Base-by-base conservation (phyloP, 164 flowering plant species). In the Malania oleifera region DNA sequence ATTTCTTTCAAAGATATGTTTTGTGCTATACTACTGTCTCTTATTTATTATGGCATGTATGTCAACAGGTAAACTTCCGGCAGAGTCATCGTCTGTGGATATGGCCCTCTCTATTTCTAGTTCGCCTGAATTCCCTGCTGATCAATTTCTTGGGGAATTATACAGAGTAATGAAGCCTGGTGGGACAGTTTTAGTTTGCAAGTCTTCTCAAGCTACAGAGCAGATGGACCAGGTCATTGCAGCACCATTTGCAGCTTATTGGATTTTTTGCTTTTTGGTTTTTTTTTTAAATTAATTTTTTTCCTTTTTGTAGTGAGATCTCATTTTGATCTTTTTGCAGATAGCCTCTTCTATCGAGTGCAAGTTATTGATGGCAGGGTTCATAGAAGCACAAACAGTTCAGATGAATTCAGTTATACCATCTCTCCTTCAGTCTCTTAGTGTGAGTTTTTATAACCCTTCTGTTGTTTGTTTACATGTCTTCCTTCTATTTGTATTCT, bases 161-260 rank as follows among this genome's bases (percentile, higher is more conserved):
- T 67, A 68, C 29, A 80, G 87, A 70, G 83, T 75, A 25, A 39
- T 88, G 70, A 86, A 80, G 75, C 90, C 95, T 60, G 97, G 83
- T 62, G 96, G 95, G 44, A 63, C 49, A 19, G 14, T 89, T 24
- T 29, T 84, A 20, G 18, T 83, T 45, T 70, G 23, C 51, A 48
- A 60, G 57, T 56, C 37, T 35, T 64, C 73, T 46, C 65, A 69
- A 39, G 38, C 74, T 54, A 62, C 23, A 19, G 80, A 53, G 19
- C 39, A 49, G 20, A 46, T 25, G 1, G 75, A 76, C 43, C 60
- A 76, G 76, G 81, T 80, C 70, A 41, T 52, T 25, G 12, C 14
- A 26, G 9, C 62, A 27, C 15, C 3, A 4, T 62, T 50, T 56
- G 52, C 58, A 10, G 17, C 24, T 49, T 31, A 8, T 27, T 57